Evolutionary conservation across 1,139 yeast genomes (phyloP).

Genomic region (Geotrichum aggregatum): DNA sequence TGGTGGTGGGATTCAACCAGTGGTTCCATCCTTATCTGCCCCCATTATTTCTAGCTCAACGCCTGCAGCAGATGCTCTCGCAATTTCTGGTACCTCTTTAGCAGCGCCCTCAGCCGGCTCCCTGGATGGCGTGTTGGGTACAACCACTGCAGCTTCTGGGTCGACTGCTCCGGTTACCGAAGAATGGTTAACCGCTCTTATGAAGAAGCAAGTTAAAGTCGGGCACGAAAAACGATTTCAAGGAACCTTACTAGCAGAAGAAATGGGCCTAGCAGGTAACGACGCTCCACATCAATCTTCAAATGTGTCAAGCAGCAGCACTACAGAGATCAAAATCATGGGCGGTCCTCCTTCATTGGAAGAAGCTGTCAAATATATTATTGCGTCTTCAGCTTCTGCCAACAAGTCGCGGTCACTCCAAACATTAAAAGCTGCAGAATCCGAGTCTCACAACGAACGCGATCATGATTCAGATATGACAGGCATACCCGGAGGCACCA

Average conservation of each 20-base stretch:
- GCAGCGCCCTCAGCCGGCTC: too few species aligned
- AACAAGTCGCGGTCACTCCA: neutral
- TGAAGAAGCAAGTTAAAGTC: slow-evolving; percentile 37
- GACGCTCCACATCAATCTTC: neutral
- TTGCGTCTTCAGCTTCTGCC: neutral
- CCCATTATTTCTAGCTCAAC: slow-evolving; percentile 9
- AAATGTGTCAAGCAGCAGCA: too few species aligned
- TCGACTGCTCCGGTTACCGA: slow-evolving; percentile 9
- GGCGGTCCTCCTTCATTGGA: slow-evolving; percentile 29
- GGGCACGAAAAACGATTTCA: slow-evolving; percentile 39
- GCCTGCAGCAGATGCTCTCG: too few species aligned
- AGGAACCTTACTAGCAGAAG: slow-evolving; percentile 35
- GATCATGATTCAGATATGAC: too few species aligned
- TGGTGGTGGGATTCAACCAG: too few species aligned
- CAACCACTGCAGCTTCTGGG: neutral
- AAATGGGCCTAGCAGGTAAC: slow-evolving; percentile 11
- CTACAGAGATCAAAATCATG: slow-evolving; percentile 25
- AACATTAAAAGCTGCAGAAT: too few species aligned
- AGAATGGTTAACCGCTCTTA: slow-evolving; percentile 38
- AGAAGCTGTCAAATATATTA: slow-evolving; percentile 17
- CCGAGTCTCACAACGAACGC: too few species aligned
- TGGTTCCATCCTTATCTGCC: slow-evolving; percentile 16
- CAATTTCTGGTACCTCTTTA: neutral
- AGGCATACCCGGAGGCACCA: too few species aligned
- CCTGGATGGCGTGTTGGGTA: too few species aligned